phyloP scores from a whole-genome alignment of 352 stramenopile species.

The Pythium phragmitis region DNA sequence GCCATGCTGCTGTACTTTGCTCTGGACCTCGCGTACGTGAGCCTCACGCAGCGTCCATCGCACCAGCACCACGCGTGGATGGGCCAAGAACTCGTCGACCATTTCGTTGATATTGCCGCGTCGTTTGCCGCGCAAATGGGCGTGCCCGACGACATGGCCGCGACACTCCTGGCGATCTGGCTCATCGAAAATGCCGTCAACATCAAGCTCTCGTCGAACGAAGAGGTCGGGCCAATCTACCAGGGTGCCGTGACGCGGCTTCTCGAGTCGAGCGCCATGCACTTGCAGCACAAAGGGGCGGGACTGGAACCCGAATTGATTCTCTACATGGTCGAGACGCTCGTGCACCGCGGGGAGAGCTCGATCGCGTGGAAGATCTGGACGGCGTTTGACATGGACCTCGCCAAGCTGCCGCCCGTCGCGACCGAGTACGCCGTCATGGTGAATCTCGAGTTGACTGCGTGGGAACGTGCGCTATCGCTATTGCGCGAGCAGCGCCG shows the following conservation, averaged over 20 bases:
- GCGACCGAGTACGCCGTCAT: slow-evolving; percentile 74
- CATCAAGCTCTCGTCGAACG: slow-evolving; percentile 60
- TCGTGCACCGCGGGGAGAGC: slow-evolving; percentile 73
- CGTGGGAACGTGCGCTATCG: slow-evolving; percentile 73
- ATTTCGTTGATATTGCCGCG: slow-evolving; percentile 61
- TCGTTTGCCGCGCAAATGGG: slow-evolving; percentile 70
- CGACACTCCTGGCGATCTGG: slow-evolving; percentile 76
- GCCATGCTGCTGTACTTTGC: slow-evolving; percentile 82
- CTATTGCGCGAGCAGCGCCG: slow-evolving; percentile 59
- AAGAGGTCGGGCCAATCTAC: slow-evolving; percentile 66
- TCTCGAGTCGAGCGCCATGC: slow-evolving; percentile 73
- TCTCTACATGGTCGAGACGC: slow-evolving; percentile 71
- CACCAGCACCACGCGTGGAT: slow-evolving; percentile 39
- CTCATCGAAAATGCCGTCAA: slow-evolving; percentile 76
- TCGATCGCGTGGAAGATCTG: slow-evolving; percentile 84
- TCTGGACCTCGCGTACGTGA: slow-evolving; percentile 70
- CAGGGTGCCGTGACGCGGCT: slow-evolving; percentile 55
- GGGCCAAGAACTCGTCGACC: slow-evolving; percentile 51
- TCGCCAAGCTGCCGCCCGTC: slow-evolving; percentile 41
- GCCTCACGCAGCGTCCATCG: slow-evolving; percentile 15
- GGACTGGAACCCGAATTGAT: slow-evolving; percentile 71
- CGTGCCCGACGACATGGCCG: slow-evolving; percentile 82
- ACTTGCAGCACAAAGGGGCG: slow-evolving; percentile 73
- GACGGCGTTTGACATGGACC: slow-evolving; percentile 72
- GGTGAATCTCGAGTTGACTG: slow-evolving; percentile 68